Base-by-base conservation (phyloP, 441 rosid species). In the Bocquillonia castaneifolia region DNA sequence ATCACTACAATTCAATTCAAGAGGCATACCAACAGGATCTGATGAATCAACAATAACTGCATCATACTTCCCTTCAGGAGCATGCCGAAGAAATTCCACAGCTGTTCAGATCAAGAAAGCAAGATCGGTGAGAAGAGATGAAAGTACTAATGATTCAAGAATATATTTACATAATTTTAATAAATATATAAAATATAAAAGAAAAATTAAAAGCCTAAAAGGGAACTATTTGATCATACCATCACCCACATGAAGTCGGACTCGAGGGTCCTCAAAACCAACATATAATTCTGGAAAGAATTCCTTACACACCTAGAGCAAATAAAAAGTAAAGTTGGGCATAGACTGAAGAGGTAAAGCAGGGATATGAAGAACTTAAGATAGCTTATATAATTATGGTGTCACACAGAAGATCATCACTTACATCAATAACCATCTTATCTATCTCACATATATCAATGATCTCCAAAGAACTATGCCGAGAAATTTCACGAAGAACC, bases 401-500 rank as follows among this genome's bases (percentile, higher is more conserved):
- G 14, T 40, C 37, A 32, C 10, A 26, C 10, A 52, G 32, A 17
- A 44, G 71, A 56, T 40, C 53, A 55, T 37, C 47, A 75, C 96
- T 85, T 82, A 94, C 97, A 85, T 91, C 99, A 70, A 94, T 87
- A 68, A 94, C 99, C 96, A 94, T 86, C 74, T 79, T 74, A 84
- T 94, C 99, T 75, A 91, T 94, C 86, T 94, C 99, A 77, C 99
- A 94, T 52, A 94, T 91, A 71, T 89, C 97, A 73, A 94, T 91
- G 37, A 61, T 84, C 84, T 94, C 92, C 63, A 90, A 92, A 50
- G 99, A 88, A 64, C 83, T 81, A 63, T 92, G 99, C 60, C 93
- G 93, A 78, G 97, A 78, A 78, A 94, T 80, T 82, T 94, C 99
- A 73, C 96, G 77, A 39, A 92, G 96, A 74, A 92, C 97, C 18